Conservation (phyloP, 441 rosid genomes). For the California macrophylla region DNA sequence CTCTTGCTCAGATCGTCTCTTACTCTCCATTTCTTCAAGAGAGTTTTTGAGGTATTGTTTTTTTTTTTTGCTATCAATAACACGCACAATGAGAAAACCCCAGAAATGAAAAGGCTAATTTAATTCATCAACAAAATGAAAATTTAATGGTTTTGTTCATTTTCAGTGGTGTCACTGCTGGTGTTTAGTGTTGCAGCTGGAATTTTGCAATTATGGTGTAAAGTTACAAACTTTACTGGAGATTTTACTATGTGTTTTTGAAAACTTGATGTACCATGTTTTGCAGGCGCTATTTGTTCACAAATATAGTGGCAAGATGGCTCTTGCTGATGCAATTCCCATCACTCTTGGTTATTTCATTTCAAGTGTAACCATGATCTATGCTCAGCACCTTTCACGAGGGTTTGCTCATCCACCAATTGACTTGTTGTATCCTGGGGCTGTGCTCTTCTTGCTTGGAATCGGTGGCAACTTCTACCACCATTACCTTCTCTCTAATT, state of each 20-base stretch:
- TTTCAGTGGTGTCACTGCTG: not conserved
- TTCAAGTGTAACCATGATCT: conserved; percentile 34
- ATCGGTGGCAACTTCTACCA: conserved; percentile 64
- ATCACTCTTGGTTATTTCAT: conserved; percentile 35
- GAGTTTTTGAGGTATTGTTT: conserved; percentile 51
- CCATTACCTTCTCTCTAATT: conserved; percentile 49
- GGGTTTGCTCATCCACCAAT: conserved; percentile 34
- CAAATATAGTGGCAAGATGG: conserved; percentile 49
- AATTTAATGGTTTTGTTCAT: not conserved
- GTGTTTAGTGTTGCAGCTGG: not conserved
- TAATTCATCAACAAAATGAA: not conserved
- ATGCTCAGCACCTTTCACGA: conserved; percentile 35
- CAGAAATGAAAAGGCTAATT: not conserved
- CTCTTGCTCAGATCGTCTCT: conserved; percentile 41
- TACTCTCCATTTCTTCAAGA: conserved; percentile 65
- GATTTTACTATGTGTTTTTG: not conserved
- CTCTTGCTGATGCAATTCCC: conserved; percentile 23
- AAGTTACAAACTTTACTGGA: not conserved
- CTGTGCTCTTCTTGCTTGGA: conserved; percentile 38
- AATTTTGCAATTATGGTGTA: not conserved
- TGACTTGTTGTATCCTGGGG: conserved; percentile 39
- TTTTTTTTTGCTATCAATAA: not conserved
- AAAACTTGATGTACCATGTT: not conserved
- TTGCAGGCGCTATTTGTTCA: conserved; percentile 53
- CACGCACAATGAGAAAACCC: not conserved